A percentile compares a stretch with the other conserved stretches of the same genome.
These are phyloP conservation scores for Cordia subcordata DNA, from an alignment of 257 asterid species.

Conservation along the genomic window DNA sequence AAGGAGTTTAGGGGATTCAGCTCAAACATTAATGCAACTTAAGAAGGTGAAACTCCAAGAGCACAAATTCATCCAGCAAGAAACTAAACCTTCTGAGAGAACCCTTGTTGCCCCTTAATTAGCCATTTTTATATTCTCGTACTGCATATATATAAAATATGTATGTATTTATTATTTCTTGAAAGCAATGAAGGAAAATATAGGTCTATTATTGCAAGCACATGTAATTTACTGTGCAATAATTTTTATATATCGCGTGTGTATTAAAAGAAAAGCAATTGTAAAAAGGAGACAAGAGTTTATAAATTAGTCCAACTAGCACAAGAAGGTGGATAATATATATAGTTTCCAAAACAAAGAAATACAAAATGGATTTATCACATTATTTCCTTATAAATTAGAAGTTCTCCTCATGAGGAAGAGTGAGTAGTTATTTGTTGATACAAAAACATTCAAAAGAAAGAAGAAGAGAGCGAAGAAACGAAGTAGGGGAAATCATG, in stretches of 20 bases:
- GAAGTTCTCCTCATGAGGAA: not conserved
- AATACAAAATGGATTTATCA: constrained; percentile 17
- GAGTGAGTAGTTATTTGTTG: constrained; percentile 12
- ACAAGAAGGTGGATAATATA: not conserved
- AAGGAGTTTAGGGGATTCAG: constrained; percentile 15
- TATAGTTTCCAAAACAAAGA: constrained; percentile 2
- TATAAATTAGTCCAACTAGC: not conserved
- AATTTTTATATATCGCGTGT: not conserved
- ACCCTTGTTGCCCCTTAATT: not conserved
- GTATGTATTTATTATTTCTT: not conserved
- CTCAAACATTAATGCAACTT: constrained; percentile 25
- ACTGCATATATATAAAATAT: not conserved
- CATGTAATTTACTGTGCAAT: not conserved
- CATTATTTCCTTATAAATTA: constrained; percentile 24
- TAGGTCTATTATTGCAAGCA: not conserved
- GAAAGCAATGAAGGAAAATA: constrained; percentile 4
- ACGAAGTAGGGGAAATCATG: constrained; percentile 13
- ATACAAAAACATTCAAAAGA: constrained; percentile 12
- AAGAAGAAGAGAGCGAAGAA: not conserved
- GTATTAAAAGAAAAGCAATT: constrained; percentile 3
- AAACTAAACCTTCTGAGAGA: constrained; percentile 7
- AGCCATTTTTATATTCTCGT: too few species aligned
- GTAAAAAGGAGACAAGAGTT: not conserved
- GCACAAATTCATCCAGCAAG: constrained; percentile 16
- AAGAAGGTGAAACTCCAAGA: not conserved